Evolutionary conservation across 2,329 filamentous ascomycete genomes (phyloP).

Genomic region (Rachicladosporium sp.): DNA sequence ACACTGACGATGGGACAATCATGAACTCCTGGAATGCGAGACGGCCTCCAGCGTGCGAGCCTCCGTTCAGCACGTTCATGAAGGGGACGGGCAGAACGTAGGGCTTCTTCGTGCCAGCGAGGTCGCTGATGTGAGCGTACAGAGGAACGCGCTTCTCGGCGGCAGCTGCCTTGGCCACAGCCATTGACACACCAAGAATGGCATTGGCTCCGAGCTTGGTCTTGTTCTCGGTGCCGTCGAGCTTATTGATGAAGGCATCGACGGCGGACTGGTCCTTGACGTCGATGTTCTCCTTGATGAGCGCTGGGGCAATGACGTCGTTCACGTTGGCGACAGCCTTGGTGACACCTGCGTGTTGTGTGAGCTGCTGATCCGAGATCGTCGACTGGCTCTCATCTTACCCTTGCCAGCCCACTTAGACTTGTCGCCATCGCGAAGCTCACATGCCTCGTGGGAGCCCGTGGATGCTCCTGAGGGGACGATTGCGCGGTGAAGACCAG

Average conservation of each 20-base stretch:
- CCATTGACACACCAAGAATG: conserved; percentile 49
- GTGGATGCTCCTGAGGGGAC: conserved; percentile 95
- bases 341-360: conserved; percentile 30
- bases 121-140: conserved; percentile 45
- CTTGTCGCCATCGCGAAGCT: conserved; percentile 43
- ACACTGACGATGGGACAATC: conserved; percentile 37
- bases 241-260: conserved; percentile 40
- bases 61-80: conserved; percentile 50
- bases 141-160: conserved; percentile 44
- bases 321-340: conserved; percentile 46
- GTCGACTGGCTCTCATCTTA: conserved; percentile 11
- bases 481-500: conserved; percentile 91
- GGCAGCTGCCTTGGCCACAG: conserved; percentile 45
- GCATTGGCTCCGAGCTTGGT: conserved; percentile 47
- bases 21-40: conserved; percentile 50
- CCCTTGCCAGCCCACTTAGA: conserved; percentile 43
- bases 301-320: conserved; percentile 40
- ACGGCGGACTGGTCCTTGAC: conserved; percentile 44
- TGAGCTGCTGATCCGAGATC: conserved; percentile 1
- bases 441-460: conserved; percentile 44
- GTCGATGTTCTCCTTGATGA: conserved; percentile 42
- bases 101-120: conserved; percentile 40
- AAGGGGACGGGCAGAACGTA: conserved; percentile 47
- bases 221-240: conserved; percentile 49
- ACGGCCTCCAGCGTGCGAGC: conserved; percentile 94